Base-by-base conservation (phyloP, 1,284 basidiomycete species). In the Bondarzewia mesenterica region DNA sequence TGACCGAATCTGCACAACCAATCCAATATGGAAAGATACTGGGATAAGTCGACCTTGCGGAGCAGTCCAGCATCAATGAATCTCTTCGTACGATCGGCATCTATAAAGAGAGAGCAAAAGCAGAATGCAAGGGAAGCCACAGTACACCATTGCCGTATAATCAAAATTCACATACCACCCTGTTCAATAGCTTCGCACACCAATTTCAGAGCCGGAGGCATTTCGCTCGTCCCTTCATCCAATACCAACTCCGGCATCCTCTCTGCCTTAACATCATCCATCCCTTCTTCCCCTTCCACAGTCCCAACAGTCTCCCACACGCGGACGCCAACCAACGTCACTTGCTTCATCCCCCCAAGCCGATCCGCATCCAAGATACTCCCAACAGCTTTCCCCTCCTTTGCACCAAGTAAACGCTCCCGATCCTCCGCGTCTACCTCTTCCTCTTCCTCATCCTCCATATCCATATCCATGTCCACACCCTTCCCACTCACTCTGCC, bases 1-100 rank as follows among this genome's bases (percentile, higher is more conserved):
- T 35, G 56, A 77, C 78, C 72, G 42, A 73, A 57, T 48, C 65
- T 49, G 51, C 66, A 70, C 5, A 80, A 52, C 53, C 64, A 71
- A 22, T 61, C 56, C 25, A 71, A 54, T n/a, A 69, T 55, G 22
- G 6, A 7, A 3, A 38, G 25, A 4, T 26, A 8, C 8, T 16
- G 8, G 7, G 21, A 26, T n/a, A 40, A 8, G 39, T 47, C 38
- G 12, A 40, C 25, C 7, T n/a, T 7, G 20, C 26, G 46, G n/a
- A 47, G 37, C 12, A 47, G 21, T 2, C 39, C 37, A 12, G 38
- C 38, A 7, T 47, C 38, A 16, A 47, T 15, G 10, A 47, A 8
- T 7, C 27, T 8, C 38, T 47, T 29, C 2, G 27, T 10, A 21
- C 20, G 21, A 2, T 14, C 37, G 10, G 26, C 8, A 27, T 47